Conservation (phyloP, 2,329 filamentous ascomycete genomes). For the Claviceps pusilla region DNA sequence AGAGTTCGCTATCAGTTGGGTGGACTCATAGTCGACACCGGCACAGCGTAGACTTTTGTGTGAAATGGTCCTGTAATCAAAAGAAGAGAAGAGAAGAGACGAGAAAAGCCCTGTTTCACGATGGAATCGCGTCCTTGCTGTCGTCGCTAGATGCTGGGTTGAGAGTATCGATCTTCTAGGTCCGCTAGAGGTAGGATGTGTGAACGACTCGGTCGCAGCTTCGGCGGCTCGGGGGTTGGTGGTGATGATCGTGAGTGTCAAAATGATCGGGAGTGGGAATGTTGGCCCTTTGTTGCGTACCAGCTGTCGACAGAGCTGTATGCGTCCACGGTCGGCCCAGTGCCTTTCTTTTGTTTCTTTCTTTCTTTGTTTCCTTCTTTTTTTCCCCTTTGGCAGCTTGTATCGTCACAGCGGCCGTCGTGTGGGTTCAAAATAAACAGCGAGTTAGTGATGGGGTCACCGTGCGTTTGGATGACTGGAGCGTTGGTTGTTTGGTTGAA, state of each 20-base stretch:
- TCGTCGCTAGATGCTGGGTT: neutral
- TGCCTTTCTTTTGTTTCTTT: neutral
- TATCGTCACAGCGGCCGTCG: neutral
- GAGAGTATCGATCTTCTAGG: neutral
- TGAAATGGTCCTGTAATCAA: neutral
- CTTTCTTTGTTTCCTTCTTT: neutral
- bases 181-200: neutral
- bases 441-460: constrained; percentile 2
- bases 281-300: neutral
- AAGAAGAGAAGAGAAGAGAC: neutral
- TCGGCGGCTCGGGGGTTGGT: neutral
- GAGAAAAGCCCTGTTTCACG: neutral
- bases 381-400: neutral
- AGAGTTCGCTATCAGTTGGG: constrained; percentile 7
- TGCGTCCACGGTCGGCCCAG: neutral
- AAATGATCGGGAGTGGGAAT: neutral
- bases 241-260: neutral
- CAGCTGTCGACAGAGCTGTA: neutral
- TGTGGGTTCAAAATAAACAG: neutral
- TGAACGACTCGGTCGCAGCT: neutral
- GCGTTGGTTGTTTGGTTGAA: neutral
- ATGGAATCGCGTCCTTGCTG: neutral
- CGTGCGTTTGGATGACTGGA: neutral
- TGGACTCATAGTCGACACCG: constrained; percentile 11
- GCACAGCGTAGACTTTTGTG: neutral